Percentiles rank a stretch among this genome's conserved stretches.
These are phyloP conservation scores for Dendrocalamus latiflorus DNA, from an alignment of 202 grass and related monocot genomes.

Conservation along the genomic window DNA sequence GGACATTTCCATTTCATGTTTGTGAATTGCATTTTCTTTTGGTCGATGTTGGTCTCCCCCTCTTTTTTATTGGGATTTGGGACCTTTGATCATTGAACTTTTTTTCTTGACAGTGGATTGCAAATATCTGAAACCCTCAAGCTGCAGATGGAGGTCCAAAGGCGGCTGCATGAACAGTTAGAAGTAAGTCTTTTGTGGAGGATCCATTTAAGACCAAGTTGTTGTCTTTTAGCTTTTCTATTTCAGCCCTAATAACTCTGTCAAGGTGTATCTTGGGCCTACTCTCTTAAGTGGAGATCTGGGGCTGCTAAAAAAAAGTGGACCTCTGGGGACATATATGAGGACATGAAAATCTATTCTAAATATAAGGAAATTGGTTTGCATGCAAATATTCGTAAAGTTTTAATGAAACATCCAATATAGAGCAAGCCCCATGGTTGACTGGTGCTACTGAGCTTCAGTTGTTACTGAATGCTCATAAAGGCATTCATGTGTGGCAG, in stretches of 20 bases:
- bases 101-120: conserved; percentile 46
- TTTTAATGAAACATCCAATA: neutral
- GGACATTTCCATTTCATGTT: neutral
- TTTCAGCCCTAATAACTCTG: neutral
- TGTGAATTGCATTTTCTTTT: neutral
- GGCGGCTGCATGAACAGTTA: conserved; percentile 62
- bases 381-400: neutral
- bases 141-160: conserved; percentile 90
- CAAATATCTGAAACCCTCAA: conserved; percentile 86
- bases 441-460: neutral
- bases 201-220: neutral
- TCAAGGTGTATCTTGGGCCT: neutral
- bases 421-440: neutral
- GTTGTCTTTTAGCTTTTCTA: neutral
- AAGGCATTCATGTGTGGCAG: neutral
- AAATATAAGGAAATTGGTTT: neutral
- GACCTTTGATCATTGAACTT: neutral
- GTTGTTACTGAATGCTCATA: neutral
- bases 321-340: neutral
- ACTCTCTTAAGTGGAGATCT: neutral
- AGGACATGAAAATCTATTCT: neutral
- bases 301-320: neutral
- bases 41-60: neutral
- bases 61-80: neutral
- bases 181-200: conserved; percentile 36